Percentiles rank a stretch among this genome's conserved stretches.
Evolutionary conservation across 352 stramenopile genomes (phyloP).

Genomic region (Phytophthora sp.): DNA sequence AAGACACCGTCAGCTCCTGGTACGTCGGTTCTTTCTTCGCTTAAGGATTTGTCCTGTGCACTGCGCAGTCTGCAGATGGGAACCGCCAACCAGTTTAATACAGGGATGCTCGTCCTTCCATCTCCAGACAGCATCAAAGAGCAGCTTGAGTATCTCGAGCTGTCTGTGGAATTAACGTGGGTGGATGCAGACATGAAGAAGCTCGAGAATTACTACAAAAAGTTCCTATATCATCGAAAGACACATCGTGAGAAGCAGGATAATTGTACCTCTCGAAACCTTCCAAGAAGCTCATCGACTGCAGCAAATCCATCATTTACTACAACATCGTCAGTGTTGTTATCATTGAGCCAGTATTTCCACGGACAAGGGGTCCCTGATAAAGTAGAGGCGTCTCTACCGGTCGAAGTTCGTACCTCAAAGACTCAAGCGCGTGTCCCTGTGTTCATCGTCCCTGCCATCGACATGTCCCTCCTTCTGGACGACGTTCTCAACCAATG

Average conservation of each 20-base stretch:
- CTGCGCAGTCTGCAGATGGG: constrained; percentile 33
- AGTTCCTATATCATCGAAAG: constrained; percentile 46
- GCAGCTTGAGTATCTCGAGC: constrained; percentile 42
- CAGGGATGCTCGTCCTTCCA: constrained; percentile 20
- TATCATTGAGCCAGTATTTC: constrained; percentile 27
- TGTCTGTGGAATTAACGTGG: constrained; percentile 54
- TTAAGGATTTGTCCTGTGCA: constrained; percentile 25
- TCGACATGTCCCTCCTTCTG: constrained; percentile 31
- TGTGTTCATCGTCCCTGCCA: constrained; percentile 27
- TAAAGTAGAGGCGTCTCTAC: no score
- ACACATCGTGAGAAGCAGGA: constrained; percentile 36
- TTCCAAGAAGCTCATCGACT: neutral
- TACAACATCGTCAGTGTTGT: constrained; percentile 11
- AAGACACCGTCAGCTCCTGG: neutral
- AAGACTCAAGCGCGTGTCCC: constrained; percentile 1
- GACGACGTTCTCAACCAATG: constrained; percentile 13
- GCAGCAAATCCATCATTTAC: neutral
- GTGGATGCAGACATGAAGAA: constrained; percentile 46
- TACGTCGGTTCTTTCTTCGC: constrained; percentile 5
- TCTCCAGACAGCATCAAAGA: constrained; percentile 8
- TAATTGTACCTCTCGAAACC: constrained; percentile 3
- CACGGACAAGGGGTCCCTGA: neutral
- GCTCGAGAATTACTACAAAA: constrained; percentile 53
- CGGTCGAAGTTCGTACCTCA: no score
- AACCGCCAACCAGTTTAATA: constrained; percentile 20